A percentile compares a stretch with the other conserved stretches of the same genome.
These are phyloP conservation scores for Aureobasidium zeae DNA, from an alignment of 2,329 filamentous ascomycete species.

Conservation along the genomic window DNA sequence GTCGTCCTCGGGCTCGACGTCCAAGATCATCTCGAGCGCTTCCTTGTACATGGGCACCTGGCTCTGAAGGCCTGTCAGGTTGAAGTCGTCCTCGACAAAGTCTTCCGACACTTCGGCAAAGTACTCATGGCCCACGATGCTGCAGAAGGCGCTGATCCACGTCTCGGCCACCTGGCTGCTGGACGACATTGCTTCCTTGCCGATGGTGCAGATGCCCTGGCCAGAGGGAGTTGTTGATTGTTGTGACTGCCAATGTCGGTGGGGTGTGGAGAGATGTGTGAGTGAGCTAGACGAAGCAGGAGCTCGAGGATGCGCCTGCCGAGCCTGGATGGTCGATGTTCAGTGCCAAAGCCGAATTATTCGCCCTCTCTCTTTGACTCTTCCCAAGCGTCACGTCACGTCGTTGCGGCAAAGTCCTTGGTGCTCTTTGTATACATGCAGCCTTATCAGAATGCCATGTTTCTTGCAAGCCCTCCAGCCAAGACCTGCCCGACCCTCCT, in stretches of 20 bases:
- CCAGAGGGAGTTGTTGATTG: neutral
- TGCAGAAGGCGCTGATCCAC: constrained; percentile 97
- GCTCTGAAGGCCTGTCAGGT: constrained; percentile 85
- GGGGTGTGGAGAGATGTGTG: neutral
- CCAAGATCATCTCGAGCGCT: constrained; percentile 96
- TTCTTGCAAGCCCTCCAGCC: neutral
- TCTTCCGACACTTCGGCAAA: constrained; percentile 98
- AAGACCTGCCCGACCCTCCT: constrained; percentile 1
- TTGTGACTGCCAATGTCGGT: too few relatives aligned
- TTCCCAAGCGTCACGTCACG: too few relatives aligned
- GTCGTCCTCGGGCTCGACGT: constrained; percentile 92
- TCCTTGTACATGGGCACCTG: constrained; percentile 99
- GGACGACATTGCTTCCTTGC: constrained; percentile 50
- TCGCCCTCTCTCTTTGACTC: too few relatives aligned
- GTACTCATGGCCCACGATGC: constrained; percentile 91
- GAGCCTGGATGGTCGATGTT: constrained; percentile 1
- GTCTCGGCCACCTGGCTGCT: constrained; percentile 62
- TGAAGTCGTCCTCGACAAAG: constrained; percentile 99
- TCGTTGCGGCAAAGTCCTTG: neutral
- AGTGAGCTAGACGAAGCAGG: neutral
- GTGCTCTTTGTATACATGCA: too few relatives aligned
- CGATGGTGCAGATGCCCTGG: neutral
- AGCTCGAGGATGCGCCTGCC: too few relatives aligned
- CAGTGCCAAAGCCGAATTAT: too few relatives aligned
- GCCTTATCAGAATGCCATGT: constrained; percentile 9